A percentile compares a stretch with the other conserved stretches of the same genome.
These are phyloP conservation scores for Neonothopanus nambi DNA, from an alignment of 1,284 basidiomycete genomes.

Conservation along the genomic window DNA sequence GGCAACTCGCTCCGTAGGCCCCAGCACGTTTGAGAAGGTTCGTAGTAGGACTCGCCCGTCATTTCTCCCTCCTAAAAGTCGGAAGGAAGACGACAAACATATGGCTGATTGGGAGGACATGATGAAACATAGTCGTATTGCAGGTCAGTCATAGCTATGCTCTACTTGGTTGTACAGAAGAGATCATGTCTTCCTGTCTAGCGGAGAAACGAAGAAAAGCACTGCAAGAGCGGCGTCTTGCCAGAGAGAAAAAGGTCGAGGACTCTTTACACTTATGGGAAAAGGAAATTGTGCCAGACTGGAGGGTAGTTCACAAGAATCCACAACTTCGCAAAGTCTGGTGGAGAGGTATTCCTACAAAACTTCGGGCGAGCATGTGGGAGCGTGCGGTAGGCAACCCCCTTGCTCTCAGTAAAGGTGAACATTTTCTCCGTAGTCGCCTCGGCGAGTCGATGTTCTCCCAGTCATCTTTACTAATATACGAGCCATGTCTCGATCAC, in stretches of 20 bases:
- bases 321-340: constrained; percentile 73
- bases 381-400: constrained; percentile 86
- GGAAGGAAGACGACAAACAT: constrained; percentile 82
- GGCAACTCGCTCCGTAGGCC: constrained; percentile 55
- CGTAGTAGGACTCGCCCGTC: constrained; percentile 78
- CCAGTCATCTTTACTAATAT: constrained; percentile 11
- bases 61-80: constrained; percentile 83
- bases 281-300: constrained; percentile 79
- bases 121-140: constrained; percentile 81
- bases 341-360: constrained; percentile 92
- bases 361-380: constrained; percentile 87
- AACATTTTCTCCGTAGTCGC: constrained; percentile 9
- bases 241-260: constrained; percentile 70
- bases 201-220: constrained; percentile 70
- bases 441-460: constrained; percentile 14
- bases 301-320: constrained; percentile 73
- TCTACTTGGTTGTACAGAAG: not conserved
- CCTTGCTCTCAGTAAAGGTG: constrained; percentile 85
- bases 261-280: constrained; percentile 77
- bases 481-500: not conserved
- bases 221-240: constrained; percentile 61
- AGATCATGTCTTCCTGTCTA: constrained; percentile 27
- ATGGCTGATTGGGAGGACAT: constrained; percentile 88
- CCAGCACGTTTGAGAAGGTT: constrained; percentile 72
- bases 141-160: constrained; percentile 53